Percentiles rank a stretch among this genome's conserved stretches.
phyloP scores from a whole-genome alignment of 2,329 filamentous ascomycete species.

The Grosmannia serpens region DNA sequence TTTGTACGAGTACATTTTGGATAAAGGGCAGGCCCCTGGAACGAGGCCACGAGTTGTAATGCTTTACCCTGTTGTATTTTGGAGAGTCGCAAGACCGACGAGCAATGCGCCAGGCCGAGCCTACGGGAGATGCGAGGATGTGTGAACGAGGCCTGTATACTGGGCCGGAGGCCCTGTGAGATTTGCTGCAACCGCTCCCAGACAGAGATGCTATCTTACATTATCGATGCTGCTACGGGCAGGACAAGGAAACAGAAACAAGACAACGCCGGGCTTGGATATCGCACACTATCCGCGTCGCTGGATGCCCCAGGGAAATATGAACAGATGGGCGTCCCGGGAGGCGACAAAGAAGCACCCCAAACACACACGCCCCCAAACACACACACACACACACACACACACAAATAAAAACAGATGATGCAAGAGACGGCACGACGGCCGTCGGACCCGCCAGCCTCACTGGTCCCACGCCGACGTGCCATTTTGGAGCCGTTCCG shows the following conservation, averaged over 20 bases:
- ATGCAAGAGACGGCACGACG: too few species aligned
- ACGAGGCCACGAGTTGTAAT: too few species aligned
- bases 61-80: too few species aligned
- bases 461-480: constrained; percentile 1
- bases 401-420: not conserved
- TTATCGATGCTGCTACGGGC: not conserved
- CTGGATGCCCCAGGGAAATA: not conserved
- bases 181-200: not conserved
- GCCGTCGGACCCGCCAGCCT: not conserved
- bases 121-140: not conserved
- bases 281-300: not conserved
- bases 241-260: not conserved
- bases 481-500: constrained; percentile 22
- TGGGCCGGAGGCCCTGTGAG: not conserved
- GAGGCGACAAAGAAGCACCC: too few species aligned
- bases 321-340: too few species aligned
- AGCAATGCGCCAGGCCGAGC: too few species aligned
- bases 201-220: not conserved
- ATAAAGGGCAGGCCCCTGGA: too few species aligned
- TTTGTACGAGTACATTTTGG: too few species aligned
- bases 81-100: not conserved
- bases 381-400: not conserved
- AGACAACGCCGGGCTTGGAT: not conserved
- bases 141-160: not conserved
- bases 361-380: too few species aligned